These are phyloP conservation scores for Aspergillus candidus DNA, from an alignment of 2,329 filamentous ascomycete species.

Conservation along the genomic window DNA sequence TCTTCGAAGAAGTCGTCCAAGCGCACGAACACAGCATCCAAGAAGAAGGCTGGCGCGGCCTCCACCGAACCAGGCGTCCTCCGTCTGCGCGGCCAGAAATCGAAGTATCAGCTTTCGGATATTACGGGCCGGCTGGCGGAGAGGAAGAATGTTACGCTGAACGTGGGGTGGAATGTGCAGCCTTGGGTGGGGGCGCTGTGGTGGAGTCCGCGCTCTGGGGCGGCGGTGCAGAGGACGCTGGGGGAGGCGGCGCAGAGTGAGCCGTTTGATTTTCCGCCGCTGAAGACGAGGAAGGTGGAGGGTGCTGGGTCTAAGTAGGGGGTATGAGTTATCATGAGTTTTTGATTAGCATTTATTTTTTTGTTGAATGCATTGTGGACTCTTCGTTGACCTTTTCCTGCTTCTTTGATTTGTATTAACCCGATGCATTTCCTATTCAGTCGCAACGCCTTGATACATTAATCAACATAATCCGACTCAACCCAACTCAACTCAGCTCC, in stretches of 20 bases:
- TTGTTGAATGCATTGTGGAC: too few relatives aligned
- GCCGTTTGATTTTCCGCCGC: slow-evolving; percentile 49
- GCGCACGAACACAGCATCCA: slow-evolving; percentile 17
- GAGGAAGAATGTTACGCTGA: slow-evolving; percentile 66
- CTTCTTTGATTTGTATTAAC: too few relatives aligned
- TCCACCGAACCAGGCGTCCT: slow-evolving; percentile 54
- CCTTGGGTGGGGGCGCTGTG: slow-evolving; percentile 87
- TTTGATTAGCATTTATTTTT: too few relatives aligned
- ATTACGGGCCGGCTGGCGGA: slow-evolving; percentile 72
- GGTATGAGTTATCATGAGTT: not conserved
- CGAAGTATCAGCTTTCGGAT: slow-evolving; percentile 97
- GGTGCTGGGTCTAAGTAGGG: slow-evolving; percentile 4
- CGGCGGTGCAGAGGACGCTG: slow-evolving; percentile 45
- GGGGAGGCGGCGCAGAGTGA: slow-evolving; percentile 47
- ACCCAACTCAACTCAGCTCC: too few relatives aligned
- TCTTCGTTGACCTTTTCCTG: too few relatives aligned
- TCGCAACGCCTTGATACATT: too few relatives aligned
- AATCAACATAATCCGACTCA: too few relatives aligned
- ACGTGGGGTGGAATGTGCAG: slow-evolving; percentile 92
- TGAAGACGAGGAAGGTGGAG: slow-evolving; percentile 43
- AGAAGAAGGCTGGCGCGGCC: slow-evolving; percentile 12
- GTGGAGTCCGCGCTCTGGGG: slow-evolving; percentile 60
- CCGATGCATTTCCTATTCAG: too few relatives aligned
- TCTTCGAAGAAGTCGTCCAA: slow-evolving; percentile 13
- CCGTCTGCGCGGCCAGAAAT: slow-evolving; percentile 73